Evolutionary conservation across 2,329 filamentous ascomycete genomes (phyloP).

Genomic region (Fusarium marasasianum): DNA sequence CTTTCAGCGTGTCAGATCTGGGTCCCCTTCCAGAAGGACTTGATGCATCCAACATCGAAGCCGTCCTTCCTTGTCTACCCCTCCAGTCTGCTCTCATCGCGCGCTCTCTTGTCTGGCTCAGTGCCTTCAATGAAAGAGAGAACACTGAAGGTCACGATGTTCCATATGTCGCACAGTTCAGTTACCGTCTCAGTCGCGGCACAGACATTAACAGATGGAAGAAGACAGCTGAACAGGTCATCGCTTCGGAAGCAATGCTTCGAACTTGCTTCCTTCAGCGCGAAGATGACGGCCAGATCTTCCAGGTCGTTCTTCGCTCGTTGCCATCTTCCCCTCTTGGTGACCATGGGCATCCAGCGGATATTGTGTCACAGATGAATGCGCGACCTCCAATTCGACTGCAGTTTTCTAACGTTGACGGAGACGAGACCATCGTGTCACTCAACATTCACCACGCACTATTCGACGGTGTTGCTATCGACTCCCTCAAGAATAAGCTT

Average conservation of each 20-base stretch:
- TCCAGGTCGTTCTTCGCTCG: constrained; percentile 10
- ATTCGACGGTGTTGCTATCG: constrained; percentile 13
- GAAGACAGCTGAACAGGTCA: not conserved
- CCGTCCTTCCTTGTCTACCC: constrained; percentile 13
- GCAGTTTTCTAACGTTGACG: accelerated
- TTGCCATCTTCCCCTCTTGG: not conserved
- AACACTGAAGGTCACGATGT: not conserved
- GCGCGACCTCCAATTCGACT: not conserved
- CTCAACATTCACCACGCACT: constrained; percentile 22
- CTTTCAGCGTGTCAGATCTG: not conserved
- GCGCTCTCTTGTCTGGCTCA: constrained; percentile 4
- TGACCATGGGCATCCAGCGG: not conserved
- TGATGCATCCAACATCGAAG: not conserved
- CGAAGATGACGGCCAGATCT: constrained; percentile 9
- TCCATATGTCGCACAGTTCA: constrained; percentile 22
- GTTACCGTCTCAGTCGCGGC: not conserved
- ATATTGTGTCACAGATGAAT: constrained; percentile 1
- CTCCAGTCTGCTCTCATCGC: constrained; percentile 22
- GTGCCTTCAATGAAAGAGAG: not conserved
- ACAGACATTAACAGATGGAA: constrained; percentile 10
- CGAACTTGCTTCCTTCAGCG: constrained; percentile 22
- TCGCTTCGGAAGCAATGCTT: constrained; percentile 9
- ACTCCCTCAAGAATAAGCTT: not conserved
- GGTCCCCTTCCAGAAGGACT: not conserved
- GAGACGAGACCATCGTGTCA: not conserved